Conservation (phyloP, 306 rosid species). For the Spatholobus suberectus region DNA sequence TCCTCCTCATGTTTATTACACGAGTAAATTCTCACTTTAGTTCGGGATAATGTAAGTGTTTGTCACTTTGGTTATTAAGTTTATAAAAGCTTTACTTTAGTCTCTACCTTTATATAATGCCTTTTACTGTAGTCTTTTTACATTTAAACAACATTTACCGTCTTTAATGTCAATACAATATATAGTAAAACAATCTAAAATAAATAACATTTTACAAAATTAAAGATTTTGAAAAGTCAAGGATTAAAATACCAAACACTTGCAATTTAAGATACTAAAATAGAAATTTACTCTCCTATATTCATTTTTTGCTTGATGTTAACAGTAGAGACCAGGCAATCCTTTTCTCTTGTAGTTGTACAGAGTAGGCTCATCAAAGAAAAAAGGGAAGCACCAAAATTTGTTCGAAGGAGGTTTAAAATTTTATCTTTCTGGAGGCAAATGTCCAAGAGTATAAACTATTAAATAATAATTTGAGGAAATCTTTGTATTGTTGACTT, state of each 20-base stretch:
- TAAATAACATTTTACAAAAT: background rate
- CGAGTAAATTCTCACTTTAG: background rate
- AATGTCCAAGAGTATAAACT: constrained; percentile 20
- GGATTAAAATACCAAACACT: background rate
- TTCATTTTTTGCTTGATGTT: constrained; percentile 27
- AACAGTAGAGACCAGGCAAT: constrained; percentile 11
- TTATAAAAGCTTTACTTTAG: background rate
- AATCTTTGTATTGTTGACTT: background rate
- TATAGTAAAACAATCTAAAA: background rate
- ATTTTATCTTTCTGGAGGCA: constrained; percentile 19
- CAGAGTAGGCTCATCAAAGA: constrained; percentile 17
- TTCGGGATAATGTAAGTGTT: background rate
- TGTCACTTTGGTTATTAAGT: background rate
- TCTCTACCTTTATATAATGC: background rate
- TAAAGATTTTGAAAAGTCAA: background rate
- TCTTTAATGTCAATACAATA: background rate
- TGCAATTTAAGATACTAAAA: background rate
- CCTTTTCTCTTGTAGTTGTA: background rate
- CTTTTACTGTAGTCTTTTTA: background rate
- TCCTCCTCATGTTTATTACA: constrained; percentile 17
- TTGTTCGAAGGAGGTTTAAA: background rate
- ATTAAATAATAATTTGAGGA: constrained; percentile 19
- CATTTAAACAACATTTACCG: background rate
- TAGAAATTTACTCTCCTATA: background rate
- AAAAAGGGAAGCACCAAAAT: background rate